Conservation (phyloP, 768 basidiomycete species). For the Pholiota molesta region DNA sequence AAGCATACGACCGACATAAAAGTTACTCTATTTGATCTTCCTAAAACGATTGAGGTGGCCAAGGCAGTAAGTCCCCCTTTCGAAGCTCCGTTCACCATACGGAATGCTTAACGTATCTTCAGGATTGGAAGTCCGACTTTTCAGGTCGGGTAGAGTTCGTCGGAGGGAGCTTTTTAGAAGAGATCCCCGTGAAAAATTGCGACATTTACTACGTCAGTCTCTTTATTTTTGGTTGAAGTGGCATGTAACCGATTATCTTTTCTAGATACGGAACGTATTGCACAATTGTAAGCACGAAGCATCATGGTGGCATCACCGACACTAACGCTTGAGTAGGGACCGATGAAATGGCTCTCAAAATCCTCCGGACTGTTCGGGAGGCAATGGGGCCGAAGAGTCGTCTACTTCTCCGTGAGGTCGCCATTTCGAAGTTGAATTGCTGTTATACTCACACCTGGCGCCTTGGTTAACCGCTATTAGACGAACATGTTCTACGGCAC, state of each 20-base stretch:
- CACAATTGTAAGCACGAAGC: conserved; percentile 14
- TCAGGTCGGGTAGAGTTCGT: conserved; percentile 9
- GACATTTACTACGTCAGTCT: conserved; percentile 36
- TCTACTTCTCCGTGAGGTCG: conserved; percentile 35
- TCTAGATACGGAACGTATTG: conserved; percentile 32
- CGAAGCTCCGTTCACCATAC: no score
- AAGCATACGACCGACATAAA: conserved; percentile 1
- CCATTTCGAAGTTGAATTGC: not conserved
- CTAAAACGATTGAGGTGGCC: conserved; percentile 11
- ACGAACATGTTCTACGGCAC: conserved; percentile 18
- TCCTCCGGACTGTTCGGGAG: conserved; percentile 34
- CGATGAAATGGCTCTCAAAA: conserved; percentile 29
- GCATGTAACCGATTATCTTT: not conserved
- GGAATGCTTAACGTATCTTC: not conserved
- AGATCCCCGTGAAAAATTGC: conserved; percentile 33
- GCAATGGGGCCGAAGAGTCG: conserved; percentile 36
- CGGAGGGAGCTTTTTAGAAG: conserved; percentile 36
- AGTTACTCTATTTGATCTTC: conserved; percentile 14
- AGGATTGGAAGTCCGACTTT: conserved; percentile 16
- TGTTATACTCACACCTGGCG: not conserved
- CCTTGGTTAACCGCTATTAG: not conserved
- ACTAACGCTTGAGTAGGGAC: conserved; percentile 29
- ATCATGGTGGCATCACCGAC: not conserved
- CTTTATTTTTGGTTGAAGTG: not conserved
- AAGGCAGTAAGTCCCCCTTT: conserved; percentile 5